A percentile compares a stretch with the other conserved stretches of the same genome.
These are phyloP conservation scores for Graphilbum sp. DNA, from an alignment of 2,329 filamentous ascomycete species.

Conservation along the genomic window DNA sequence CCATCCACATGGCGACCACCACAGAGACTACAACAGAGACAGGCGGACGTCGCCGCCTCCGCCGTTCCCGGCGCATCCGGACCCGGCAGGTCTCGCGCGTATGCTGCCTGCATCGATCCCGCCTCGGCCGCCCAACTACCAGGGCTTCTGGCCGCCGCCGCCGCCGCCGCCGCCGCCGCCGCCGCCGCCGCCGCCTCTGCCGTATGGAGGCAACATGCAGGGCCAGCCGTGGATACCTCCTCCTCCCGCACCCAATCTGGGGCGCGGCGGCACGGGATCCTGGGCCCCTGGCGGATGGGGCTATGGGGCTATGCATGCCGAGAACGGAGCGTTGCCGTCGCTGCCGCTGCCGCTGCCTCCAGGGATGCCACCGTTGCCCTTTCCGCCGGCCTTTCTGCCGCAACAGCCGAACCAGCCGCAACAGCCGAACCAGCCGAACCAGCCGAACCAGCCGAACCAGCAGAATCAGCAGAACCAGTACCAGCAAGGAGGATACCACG, in stretches of 20 bases:
- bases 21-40: too few relatives aligned
- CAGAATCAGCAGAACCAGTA: too few relatives aligned
- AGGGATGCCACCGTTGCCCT: background rate
- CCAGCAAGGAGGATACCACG: too few relatives aligned
- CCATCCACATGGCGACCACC: too few relatives aligned
- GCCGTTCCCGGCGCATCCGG: background rate
- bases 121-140: conserved; percentile 5
- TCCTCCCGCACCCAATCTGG: too few relatives aligned
- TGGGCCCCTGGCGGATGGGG: too few relatives aligned
- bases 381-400: background rate
- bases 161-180: conserved; percentile 1
- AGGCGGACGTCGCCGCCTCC: background rate
- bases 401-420: conserved; percentile 1
- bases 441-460: too few relatives aligned
- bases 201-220: background rate
- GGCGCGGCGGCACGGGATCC: too few relatives aligned
- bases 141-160: conserved; percentile 7
- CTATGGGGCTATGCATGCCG: too few relatives aligned
- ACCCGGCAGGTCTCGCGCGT: background rate
- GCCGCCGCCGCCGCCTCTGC: too few relatives aligned
- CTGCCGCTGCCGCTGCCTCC: background rate
- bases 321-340: too few relatives aligned
- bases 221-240: background rate
- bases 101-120: conserved; percentile 1
- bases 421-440: conserved; percentile 1